Evolutionary conservation across 768 basidiomycete genomes (phyloP).

Genomic region (Sarcodon aspratus): DNA sequence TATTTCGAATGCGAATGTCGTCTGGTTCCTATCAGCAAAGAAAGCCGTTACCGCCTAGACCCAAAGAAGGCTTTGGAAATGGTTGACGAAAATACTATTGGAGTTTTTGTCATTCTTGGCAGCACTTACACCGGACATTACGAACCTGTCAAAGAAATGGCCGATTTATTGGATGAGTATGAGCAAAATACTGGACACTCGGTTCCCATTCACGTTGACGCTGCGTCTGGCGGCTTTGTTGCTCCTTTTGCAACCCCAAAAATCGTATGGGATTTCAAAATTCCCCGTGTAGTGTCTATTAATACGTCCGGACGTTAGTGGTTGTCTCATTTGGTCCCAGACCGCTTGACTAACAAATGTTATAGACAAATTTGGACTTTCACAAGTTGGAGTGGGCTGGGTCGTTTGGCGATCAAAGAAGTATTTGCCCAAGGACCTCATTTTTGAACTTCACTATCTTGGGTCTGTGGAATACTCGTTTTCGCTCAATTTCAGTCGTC

Average conservation of each 20-base stretch:
- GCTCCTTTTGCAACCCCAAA: constrained; percentile 50
- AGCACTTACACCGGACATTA: constrained; percentile 47
- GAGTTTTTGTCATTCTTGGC: constrained; percentile 49
- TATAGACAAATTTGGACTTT: constrained; percentile 29
- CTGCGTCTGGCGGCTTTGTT: constrained; percentile 49
- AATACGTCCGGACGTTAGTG: constrained; percentile 47
- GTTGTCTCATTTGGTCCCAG: not conserved
- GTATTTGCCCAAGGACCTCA: constrained; percentile 55
- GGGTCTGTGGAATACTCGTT: constrained; percentile 65
- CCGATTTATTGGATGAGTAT: constrained; percentile 54
- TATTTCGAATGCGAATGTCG: constrained; percentile 58
- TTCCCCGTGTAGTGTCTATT: constrained; percentile 48
- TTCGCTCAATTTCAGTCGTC: constrained; percentile 50
- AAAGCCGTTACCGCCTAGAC: constrained; percentile 70
- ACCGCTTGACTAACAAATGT: not conserved
- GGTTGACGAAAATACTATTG: constrained; percentile 65
- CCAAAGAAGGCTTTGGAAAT: constrained; percentile 51
- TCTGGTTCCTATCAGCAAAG: constrained; percentile 52
- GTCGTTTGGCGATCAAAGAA: constrained; percentile 48
- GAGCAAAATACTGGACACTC: constrained; percentile 31
- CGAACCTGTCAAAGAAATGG: constrained; percentile 82
- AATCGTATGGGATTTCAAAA: constrained; percentile 46
- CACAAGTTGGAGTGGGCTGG: constrained; percentile 53
- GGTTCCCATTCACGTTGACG: constrained; percentile 36
- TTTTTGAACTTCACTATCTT: constrained; percentile 48